phyloP scores from a whole-genome alignment of 495 filamentous ascomycete genomes.

The Aspergillus heteromorphus region DNA sequence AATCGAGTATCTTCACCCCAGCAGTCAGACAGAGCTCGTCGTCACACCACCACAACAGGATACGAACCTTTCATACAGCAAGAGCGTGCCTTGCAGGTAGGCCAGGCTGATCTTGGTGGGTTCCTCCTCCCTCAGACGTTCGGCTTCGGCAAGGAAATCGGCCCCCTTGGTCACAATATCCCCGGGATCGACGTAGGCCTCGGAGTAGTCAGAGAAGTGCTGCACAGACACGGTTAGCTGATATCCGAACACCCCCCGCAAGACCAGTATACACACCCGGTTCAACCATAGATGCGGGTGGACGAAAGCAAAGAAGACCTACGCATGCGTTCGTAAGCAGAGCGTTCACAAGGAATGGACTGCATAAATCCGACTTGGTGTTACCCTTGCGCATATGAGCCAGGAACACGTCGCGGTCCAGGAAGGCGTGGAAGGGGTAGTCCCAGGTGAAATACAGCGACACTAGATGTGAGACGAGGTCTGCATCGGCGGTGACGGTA shows the following conservation, averaged over 20 bases:
- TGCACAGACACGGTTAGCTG: slow-evolving; percentile 2
- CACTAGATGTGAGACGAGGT: slow-evolving; percentile 49
- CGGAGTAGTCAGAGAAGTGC: slow-evolving; percentile 44
- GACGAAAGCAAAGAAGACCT: slow-evolving; percentile 10
- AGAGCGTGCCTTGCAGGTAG: slow-evolving; percentile 35
- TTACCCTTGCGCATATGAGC: slow-evolving; percentile 36
- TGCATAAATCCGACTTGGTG: slow-evolving; percentile 39
- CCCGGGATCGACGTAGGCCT: slow-evolving; percentile 36
- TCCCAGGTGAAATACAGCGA: slow-evolving; percentile 53
- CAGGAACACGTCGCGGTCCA: slow-evolving; percentile 46
- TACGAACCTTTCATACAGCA: slow-evolving; percentile 38
- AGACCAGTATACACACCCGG: not conserved
- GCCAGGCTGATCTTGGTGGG: slow-evolving; percentile 26
- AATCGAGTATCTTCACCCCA: slow-evolving; percentile 32
- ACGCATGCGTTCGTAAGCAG: slow-evolving; percentile 47
- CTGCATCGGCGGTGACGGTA: slow-evolving; percentile 41
- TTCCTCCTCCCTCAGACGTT: slow-evolving; percentile 25
- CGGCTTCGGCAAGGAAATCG: slow-evolving; percentile 41
- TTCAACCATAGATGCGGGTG: not conserved
- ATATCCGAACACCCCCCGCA: not conserved
- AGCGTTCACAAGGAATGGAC: slow-evolving; percentile 50
- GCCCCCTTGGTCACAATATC: slow-evolving; percentile 40
- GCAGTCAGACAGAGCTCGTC: not conserved
- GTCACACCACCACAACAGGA: not conserved
- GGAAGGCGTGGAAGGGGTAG: slow-evolving; percentile 44